Evolutionary conservation across 371 early-diverging fungal species (phyloP).

Genomic region (Chytridiales sp.): DNA sequence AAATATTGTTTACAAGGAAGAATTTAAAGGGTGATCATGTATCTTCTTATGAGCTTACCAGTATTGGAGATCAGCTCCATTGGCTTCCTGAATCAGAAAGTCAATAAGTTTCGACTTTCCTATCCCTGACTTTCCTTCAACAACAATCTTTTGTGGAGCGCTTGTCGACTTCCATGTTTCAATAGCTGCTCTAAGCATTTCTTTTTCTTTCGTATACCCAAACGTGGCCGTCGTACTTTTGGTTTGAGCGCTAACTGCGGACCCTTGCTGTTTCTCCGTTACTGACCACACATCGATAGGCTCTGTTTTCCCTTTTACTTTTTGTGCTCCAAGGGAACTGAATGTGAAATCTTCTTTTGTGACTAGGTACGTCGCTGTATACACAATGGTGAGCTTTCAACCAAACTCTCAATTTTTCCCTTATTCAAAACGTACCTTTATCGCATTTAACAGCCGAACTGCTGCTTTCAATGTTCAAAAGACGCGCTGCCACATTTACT

Average conservation of each 20-base stretch:
- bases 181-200: not conserved
- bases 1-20: not conserved
- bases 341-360: too few species aligned
- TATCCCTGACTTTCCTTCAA: slow-evolving; percentile 13
- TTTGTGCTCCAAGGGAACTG: not conserved
- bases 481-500: slow-evolving; percentile 24
- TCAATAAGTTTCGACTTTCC: slow-evolving; percentile 10
- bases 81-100: not conserved
- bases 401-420: too few species aligned
- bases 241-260: not conserved
- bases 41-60: too few species aligned
- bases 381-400: too few species aligned
- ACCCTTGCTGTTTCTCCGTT: not conserved
- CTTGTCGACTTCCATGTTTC: not conserved
- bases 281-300: slow-evolving; percentile 3
- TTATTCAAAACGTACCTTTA: too few species aligned
- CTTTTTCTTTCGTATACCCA: slow-evolving; percentile 7
- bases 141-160: not conserved
- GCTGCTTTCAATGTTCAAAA: too few species aligned
- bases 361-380: too few species aligned
- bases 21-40: too few species aligned
- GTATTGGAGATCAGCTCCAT: too few species aligned
- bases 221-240: not conserved
- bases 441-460: too few species aligned
- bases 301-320: slow-evolving; percentile 6